A percentile compares a stretch with the other conserved stretches of the same genome.
Evolutionary conservation across 495 filamentous ascomycete species (phyloP).

Genomic region (Tuber calosporum): DNA sequence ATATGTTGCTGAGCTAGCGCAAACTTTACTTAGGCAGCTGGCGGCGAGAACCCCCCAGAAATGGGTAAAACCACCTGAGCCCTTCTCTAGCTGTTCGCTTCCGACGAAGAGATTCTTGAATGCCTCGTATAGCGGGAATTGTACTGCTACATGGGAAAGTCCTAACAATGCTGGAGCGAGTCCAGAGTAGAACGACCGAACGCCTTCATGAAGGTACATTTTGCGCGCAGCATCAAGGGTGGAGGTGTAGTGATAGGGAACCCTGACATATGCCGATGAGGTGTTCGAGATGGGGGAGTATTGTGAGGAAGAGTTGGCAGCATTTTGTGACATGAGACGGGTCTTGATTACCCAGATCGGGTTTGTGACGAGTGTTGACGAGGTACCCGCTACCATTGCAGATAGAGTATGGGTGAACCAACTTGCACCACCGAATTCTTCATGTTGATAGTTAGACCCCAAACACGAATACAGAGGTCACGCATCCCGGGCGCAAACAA

Average conservation of each 20-base stretch:
- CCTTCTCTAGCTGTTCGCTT: conserved; percentile 50
- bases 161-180: conserved; percentile 87
- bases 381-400: conserved; percentile 81
- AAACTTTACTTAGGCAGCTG: conserved; percentile 89
- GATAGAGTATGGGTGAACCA: conserved; percentile 62
- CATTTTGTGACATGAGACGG: conserved; percentile 82
- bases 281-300: conserved; percentile 43
- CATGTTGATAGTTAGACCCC: not conserved
- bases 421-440: conserved; percentile 40
- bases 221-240: conserved; percentile 86
- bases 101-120: conserved; percentile 88
- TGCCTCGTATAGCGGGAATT: conserved; percentile 93
- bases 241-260: conserved; percentile 81
- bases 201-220: conserved; percentile 86
- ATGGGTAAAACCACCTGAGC: conserved; percentile 50
- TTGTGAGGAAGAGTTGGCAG: conserved; percentile 42
- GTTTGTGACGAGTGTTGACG: conserved; percentile 92
- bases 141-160: conserved; percentile 90
- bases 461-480: not conserved
- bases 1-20: conserved; percentile 91
- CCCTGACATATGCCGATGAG: conserved; percentile 51
- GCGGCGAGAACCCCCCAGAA: conserved; percentile 72
- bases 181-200: conserved; percentile 90
- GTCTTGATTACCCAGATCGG: conserved; percentile 99
- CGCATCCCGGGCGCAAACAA: not conserved